Evolutionary conservation across 306 rosid species (phyloP).

Genomic region (Fragaria ananassa): DNA sequence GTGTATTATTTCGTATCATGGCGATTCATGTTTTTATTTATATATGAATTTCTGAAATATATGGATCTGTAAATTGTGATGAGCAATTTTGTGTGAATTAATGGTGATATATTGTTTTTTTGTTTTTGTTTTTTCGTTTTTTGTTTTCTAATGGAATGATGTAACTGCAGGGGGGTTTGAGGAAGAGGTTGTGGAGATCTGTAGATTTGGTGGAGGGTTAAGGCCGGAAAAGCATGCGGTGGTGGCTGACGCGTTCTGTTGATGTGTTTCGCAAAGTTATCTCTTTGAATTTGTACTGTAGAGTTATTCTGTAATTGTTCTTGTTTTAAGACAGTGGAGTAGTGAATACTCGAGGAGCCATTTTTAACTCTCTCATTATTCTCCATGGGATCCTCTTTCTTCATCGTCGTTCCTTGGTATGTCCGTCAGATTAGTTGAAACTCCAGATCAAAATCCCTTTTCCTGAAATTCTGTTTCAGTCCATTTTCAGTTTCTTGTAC

Average conservation of each 20-base stretch:
- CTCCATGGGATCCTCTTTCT: constrained; percentile 87
- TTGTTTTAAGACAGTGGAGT: neutral
- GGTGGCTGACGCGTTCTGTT: constrained; percentile 75
- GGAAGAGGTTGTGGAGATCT: constrained; percentile 29
- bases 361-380: neutral
- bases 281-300: constrained; percentile 85
- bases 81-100: neutral
- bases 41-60: neutral
- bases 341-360: neutral
- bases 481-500: neutral
- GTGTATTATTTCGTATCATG: neutral
- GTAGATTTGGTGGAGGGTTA: constrained; percentile 34
- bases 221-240: constrained; percentile 87
- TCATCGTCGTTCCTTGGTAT: constrained; percentile 88
- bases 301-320: constrained; percentile 74
- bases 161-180: constrained; percentile 35
- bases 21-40: neutral
- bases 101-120: neutral
- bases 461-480: neutral
- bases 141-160: neutral
- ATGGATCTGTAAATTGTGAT: neutral
- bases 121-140: too few relatives aligned
- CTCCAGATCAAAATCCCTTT: neutral
- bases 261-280: constrained; percentile 75
- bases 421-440: constrained; percentile 94